phyloP scores from a whole-genome alignment of 2,329 filamentous ascomycete species.

The Orbilia quercus region DNA sequence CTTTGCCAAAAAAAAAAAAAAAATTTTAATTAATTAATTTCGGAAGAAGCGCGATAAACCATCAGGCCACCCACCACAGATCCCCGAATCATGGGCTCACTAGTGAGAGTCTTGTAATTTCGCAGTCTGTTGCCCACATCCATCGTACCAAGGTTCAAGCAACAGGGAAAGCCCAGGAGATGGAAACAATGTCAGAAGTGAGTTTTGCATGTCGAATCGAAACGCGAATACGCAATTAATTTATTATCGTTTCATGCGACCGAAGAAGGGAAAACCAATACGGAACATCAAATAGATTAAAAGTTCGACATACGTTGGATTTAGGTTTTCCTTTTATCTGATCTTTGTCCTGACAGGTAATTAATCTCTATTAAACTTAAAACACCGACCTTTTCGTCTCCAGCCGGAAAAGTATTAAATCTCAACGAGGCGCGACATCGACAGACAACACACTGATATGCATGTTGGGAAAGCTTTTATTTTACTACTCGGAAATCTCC shows the following conservation, averaged over 20 bases:
- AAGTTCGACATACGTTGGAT: slow-evolving; percentile 9
- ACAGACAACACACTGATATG: too few species aligned
- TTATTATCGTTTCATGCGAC: not conserved
- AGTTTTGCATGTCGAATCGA: not conserved
- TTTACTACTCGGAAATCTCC: too few species aligned
- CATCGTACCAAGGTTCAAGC: not conserved
- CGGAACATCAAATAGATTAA: too few species aligned
- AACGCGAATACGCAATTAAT: not conserved
- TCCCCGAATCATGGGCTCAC: too few species aligned
- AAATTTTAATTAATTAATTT: slow-evolving; percentile 12
- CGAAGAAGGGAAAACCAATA: not conserved
- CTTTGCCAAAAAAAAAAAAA: too few species aligned
- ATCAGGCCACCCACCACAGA: not conserved
- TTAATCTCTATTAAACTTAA: slow-evolving; percentile 20
- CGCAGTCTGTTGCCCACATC: slow-evolving; percentile 16
- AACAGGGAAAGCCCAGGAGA: not conserved
- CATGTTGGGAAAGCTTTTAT: too few species aligned
- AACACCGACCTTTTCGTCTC: slow-evolving; percentile 12
- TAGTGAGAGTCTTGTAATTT: not conserved
- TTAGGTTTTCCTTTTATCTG: slow-evolving; percentile 6
- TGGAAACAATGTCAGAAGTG: not conserved
- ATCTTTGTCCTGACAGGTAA: not conserved
- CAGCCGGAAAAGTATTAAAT: slow-evolving; percentile 3
- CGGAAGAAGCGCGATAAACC: slow-evolving; percentile 24
- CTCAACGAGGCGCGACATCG: too few species aligned